Evolutionary conservation across 495 filamentous ascomycete species (phyloP).

Genomic region (Penicillium malachiteum): DNA sequence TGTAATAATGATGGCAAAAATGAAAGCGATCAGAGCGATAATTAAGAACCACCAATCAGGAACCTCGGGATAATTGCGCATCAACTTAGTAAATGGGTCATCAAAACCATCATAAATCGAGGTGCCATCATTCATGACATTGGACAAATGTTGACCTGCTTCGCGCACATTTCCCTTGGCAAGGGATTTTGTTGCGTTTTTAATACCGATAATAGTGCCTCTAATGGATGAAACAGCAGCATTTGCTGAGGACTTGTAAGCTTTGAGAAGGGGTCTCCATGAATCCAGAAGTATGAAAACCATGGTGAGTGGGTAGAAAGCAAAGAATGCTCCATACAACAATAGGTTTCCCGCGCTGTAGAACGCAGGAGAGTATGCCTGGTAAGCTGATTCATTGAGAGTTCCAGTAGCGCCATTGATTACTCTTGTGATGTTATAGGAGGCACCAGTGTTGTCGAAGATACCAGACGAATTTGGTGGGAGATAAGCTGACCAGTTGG

Average conservation of each 20-base stretch:
- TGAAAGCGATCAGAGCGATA: not conserved
- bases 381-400: not conserved
- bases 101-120: not conserved
- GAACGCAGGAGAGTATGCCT: not conserved
- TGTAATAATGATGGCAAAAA: not conserved
- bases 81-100: not conserved
- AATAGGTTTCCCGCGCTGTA: not conserved
- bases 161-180: not conserved
- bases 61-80: not conserved
- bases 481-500: not conserved
- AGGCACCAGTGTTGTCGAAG: not conserved
- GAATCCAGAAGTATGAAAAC: not conserved
- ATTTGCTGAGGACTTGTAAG: not conserved
- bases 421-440: not conserved
- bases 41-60: conserved; percentile 1
- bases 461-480: not conserved
- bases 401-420: not conserved
- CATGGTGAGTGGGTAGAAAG: conserved; percentile 1
- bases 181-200: not conserved
- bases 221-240: not conserved
- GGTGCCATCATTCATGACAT: not conserved
- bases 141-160: not conserved
- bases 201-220: not conserved
- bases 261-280: not conserved
- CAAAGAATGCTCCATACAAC: not conserved